Percentiles rank a stretch among this genome's conserved stretches.
Evolutionary conservation across 768 basidiomycete genomes (phyloP).

Genomic region (Collybiopsis confluens): DNA sequence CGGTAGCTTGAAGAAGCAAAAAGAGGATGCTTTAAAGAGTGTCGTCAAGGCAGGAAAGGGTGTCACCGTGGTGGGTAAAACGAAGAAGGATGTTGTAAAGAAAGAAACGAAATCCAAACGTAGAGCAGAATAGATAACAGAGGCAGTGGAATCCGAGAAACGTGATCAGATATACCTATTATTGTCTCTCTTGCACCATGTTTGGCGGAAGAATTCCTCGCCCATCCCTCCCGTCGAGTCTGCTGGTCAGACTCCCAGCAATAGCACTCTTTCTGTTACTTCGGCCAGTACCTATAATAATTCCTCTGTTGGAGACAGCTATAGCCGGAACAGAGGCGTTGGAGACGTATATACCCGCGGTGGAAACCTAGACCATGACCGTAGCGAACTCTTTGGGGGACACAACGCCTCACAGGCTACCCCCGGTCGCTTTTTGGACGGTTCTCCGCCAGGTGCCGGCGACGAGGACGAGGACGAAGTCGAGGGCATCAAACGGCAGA

Average conservation of each 20-base stretch:
- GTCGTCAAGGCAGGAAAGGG: slow-evolving; percentile 84
- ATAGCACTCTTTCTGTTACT: slow-evolving; percentile 28
- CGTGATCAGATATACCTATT: too few species aligned
- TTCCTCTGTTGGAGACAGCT: slow-evolving; percentile 32
- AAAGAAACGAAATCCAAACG: slow-evolving; percentile 30
- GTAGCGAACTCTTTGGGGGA: slow-evolving; percentile 72
- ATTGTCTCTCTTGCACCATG: slow-evolving; percentile 8
- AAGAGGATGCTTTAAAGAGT: slow-evolving; percentile 76
- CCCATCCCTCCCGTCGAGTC: slow-evolving; percentile 62
- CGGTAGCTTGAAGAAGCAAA: slow-evolving; percentile 69
- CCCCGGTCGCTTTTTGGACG: slow-evolving; percentile 69
- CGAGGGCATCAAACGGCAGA: slow-evolving; percentile 94
- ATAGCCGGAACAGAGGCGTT: slow-evolving; percentile 47
- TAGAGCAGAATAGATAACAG: too few species aligned
- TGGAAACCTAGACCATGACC: slow-evolving; percentile 57
- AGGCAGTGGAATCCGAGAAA: too few species aligned
- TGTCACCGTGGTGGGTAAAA: slow-evolving; percentile 84
- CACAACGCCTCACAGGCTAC: slow-evolving; percentile 56
- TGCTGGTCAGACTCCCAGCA: slow-evolving; percentile 19
- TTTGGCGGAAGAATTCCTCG: slow-evolving; percentile 49
- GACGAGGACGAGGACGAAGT: slow-evolving; percentile 84
- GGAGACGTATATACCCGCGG: slow-evolving; percentile 69
- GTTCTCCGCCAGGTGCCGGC: slow-evolving; percentile 46
- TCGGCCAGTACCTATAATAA: slow-evolving; percentile 21
- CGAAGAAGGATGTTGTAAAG: slow-evolving; percentile 29